Evolutionary conservation across 805 yeast genomes (phyloP), one percentile per base, ranked within the genome.

Genomic region (Yarrowia porcina): DNA sequence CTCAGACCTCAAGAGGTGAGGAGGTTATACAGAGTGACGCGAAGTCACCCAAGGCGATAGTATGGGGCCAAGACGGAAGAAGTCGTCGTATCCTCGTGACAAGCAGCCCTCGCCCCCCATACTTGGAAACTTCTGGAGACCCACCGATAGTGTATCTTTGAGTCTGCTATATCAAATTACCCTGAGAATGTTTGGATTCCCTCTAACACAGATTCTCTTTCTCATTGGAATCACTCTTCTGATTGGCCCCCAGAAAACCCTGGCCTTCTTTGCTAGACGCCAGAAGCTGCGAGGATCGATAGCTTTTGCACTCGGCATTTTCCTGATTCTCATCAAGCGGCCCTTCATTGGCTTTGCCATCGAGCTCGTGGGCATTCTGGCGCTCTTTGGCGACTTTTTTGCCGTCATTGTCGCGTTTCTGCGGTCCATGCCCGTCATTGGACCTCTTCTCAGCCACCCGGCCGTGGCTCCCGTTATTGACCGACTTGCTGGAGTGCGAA

Each of bases 301-400:
- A 13, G 90, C 92, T 68, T 91, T 94, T 71, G 77, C 77, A 3
- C 61, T 83, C 6, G 99, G 99, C 1, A 85, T 94, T 13, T 60
- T 86, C 13, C 75, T 93, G 67, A 93, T 94, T 61, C 76, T 93
- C 63, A 69, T 83, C 68, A 88, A 88, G 70, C 81, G 87, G 76
- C 84, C 97, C 1, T 89, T 94, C 71, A 69, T 86, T 25, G 99
- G 99, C 9, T 93, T 94, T 70, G 72, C 87, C 1, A 76, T 93
- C 39, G 99, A 93, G 73, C 83, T 87, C 57, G 77, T 92, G 66
- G 99, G 99, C n/a, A 90, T 93, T 25, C 75, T 93, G 65, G 92
- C 90, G 8, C 77, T 93, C 36, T 93, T 94, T 76, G 99, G 91
- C 36, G 98, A 94, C 75, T 92, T 94, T 74, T 89, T 93, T 70